Conservation (phyloP, 176 grass and related monocot species). For the Aegilops speltoides region DNA sequence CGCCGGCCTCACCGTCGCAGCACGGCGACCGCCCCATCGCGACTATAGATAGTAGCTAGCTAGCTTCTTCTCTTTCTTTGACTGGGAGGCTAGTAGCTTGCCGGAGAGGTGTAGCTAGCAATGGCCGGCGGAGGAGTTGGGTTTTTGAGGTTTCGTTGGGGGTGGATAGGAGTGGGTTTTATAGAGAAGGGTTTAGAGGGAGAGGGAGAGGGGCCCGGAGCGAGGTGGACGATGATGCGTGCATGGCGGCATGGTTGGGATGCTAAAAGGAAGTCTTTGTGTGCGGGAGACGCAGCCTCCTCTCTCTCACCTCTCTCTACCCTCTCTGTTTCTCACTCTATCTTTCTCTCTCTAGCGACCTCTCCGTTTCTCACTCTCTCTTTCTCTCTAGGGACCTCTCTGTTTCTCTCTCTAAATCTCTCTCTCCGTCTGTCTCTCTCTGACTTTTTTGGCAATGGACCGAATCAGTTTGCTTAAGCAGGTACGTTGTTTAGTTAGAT, state of each 20-base stretch:
- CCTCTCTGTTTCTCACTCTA: not conserved
- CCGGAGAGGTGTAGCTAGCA: not conserved
- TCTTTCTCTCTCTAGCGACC: not conserved
- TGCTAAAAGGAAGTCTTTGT: conserved; percentile 45
- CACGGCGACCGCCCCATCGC: conserved; percentile 86
- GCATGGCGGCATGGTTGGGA: conserved; percentile 25
- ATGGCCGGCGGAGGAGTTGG: not conserved
- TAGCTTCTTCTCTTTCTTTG: conserved; percentile 27
- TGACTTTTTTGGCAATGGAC: conserved; percentile 19
- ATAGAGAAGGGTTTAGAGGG: conserved; percentile 50
- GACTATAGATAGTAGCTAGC: conserved; percentile 25
- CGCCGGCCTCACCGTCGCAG: conserved; percentile 60
- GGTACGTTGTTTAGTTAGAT: not conserved
- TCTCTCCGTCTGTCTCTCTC: not conserved
- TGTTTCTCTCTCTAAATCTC: not conserved
- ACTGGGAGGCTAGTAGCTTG: not conserved
- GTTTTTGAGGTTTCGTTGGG: conserved; percentile 45
- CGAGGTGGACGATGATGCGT: conserved; percentile 20
- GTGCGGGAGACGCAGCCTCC: conserved; percentile 56
- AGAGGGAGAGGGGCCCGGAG: too few species aligned
- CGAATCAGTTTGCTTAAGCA: not conserved
- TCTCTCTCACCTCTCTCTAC: not conserved
- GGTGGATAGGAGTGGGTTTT: conserved; percentile 49
- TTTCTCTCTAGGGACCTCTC: not conserved
- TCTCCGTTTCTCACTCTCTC: not conserved